Percentiles rank a stretch among this genome's conserved stretches.
phyloP scores from a whole-genome alignment of 2,329 filamentous ascomycete genomes.

The Amauroascus verrucosus region DNA sequence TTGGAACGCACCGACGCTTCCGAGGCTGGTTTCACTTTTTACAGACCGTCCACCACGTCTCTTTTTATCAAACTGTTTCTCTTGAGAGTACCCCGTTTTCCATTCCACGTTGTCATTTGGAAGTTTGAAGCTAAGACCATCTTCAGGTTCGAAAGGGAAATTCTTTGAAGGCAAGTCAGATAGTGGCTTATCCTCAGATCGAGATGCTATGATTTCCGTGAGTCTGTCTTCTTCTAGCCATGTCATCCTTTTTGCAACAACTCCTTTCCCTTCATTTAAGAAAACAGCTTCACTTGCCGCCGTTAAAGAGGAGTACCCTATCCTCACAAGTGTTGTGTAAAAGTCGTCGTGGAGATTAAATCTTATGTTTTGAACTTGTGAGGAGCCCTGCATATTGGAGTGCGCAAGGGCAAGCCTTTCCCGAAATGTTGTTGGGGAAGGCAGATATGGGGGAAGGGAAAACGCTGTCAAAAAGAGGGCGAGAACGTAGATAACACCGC shows the following conservation, averaged over 20 bases:
- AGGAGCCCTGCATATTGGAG: slow-evolving; percentile 82
- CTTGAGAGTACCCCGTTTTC: slow-evolving; percentile 39
- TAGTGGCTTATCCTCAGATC: slow-evolving; percentile 23
- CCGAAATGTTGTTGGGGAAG: slow-evolving; percentile 37
- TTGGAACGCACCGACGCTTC: slow-evolving; percentile 69
- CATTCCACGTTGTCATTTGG: slow-evolving; percentile 28
- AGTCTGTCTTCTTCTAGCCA: slow-evolving; percentile 88
- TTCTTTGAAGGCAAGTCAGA: neutral
- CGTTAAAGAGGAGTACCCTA: slow-evolving; percentile 79
- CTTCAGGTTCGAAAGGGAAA: slow-evolving; percentile 21
- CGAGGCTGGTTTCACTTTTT: slow-evolving; percentile 31
- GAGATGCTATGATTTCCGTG: slow-evolving; percentile 56
- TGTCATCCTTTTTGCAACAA: slow-evolving; percentile 65
- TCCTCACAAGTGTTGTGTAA: slow-evolving; percentile 77
- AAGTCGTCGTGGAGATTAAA: slow-evolving; percentile 88
- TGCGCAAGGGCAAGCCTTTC: slow-evolving; percentile 63
- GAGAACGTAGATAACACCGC: slow-evolving; percentile 63
- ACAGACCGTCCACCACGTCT: slow-evolving; percentile 27
- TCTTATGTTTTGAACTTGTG: slow-evolving; percentile 69
- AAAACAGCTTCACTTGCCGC: slow-evolving; percentile 95
- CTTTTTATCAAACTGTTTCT: slow-evolving; percentile 37
- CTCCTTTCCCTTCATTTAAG: slow-evolving; percentile 72
- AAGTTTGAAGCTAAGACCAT: slow-evolving; percentile 28
- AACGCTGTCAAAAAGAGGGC: slow-evolving; percentile 68
- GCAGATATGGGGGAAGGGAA: slow-evolving; percentile 47